Evolutionary conservation across 1,139 yeast genomes (phyloP), one percentile per base, ranked within the genome.

Genomic region (Pichia sp.): DNA sequence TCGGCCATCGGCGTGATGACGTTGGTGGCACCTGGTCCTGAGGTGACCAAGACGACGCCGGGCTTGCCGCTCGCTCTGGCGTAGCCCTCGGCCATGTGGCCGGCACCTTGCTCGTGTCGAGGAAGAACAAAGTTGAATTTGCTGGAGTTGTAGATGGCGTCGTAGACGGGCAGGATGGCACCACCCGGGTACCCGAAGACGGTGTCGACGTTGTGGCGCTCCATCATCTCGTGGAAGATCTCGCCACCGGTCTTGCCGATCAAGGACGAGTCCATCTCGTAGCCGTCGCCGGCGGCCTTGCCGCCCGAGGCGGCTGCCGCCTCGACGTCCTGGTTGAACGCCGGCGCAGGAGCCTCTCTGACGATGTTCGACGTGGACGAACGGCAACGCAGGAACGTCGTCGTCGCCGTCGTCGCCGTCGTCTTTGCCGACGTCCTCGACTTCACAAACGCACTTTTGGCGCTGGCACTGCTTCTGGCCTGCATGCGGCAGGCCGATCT

Each of bases 61-160:
- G 97, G 95, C 71, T 90, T 93, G 57, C 99, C 99, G 54, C 81
- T 74, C 40, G 96, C 99, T 64, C 95, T 80, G 55, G 99, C 98
- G 66, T 93, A 93, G 59, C 99, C 99, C 75, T 93, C 98, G 54
- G 99, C 99, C 99, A 93, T 93, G 73, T 93, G 99, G 52, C 99
- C 99, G 26, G 99, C 99, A 72, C 99, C 99, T 75, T 93, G 99
- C 73, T 93, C 99, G 70, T 93, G 99, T 68, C 96, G 83, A 52
- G 99, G 99, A 64, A 93, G 77, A 56, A 93, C 89, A 70, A 93
- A 93, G 64, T 85, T 84, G 78, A 93, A 92, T 67, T 87, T 82
- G 56, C 87, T 85, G 15, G 97, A 88, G 75, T 92, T 87, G 77
- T 87, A 88, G 65, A 93, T 93, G 63, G 98, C 99, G 70, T 93